These are phyloP conservation scores for Priceomyces carsonii DNA, from an alignment of 805 yeast species.

Conservation along the genomic window DNA sequence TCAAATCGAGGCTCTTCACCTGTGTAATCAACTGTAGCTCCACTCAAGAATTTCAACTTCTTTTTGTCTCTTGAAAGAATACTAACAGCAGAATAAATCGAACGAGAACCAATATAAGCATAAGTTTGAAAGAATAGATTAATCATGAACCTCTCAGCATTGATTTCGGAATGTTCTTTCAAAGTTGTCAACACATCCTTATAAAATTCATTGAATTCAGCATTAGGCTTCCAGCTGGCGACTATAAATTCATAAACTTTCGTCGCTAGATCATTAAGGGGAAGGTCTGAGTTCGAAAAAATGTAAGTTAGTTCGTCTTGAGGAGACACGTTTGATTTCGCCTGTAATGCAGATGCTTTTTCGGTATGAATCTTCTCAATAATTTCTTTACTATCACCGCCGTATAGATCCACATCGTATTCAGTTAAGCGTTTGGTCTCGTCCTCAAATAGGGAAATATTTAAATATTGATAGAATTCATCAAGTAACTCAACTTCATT, in stretches of 20 bases:
- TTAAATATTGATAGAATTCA: constrained; percentile 41
- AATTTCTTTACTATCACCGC: constrained; percentile 27
- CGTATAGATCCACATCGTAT: constrained; percentile 38
- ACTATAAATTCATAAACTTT: constrained; percentile 43
- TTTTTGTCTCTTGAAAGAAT: constrained; percentile 40
- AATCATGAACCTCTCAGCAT: constrained; percentile 43
- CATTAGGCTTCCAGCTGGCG: constrained; percentile 40
- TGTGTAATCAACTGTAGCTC: constrained; percentile 25
- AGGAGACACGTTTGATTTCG: constrained; percentile 24
- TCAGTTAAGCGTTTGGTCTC: constrained; percentile 28
- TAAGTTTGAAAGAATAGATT: constrained; percentile 68
- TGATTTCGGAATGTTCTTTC: constrained; percentile 17
- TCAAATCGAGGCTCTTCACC: constrained; percentile 31
- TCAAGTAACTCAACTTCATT: constrained; percentile 35
- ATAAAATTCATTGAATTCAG: constrained; percentile 34
- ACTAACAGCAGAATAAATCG: constrained; percentile 57
- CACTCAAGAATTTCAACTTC: constrained; percentile 39
- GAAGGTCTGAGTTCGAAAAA: constrained; percentile 36
- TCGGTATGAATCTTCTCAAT: constrained; percentile 25
- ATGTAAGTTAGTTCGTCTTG: constrained; percentile 41
- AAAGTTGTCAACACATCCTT: constrained; percentile 27
- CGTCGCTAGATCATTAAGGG: constrained; percentile 35
- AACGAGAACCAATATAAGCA: constrained; percentile 83
- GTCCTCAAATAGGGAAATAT: constrained; percentile 33
- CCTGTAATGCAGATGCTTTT: constrained; percentile 16